phyloP scores from a whole-genome alignment of 2,329 filamentous ascomycete species.

The Knoxdaviesia proteae region DNA sequence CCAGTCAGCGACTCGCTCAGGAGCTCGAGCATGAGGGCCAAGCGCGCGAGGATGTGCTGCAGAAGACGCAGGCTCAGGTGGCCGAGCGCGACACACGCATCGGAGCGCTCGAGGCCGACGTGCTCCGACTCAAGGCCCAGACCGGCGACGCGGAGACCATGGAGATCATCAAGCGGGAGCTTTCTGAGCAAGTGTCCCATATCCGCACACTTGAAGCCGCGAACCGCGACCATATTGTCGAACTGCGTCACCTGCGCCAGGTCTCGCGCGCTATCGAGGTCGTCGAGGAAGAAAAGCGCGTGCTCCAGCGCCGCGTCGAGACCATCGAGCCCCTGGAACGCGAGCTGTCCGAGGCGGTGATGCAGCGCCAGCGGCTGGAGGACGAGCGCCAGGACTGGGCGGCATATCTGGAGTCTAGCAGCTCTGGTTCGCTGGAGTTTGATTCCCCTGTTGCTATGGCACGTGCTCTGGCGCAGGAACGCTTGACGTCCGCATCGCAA shows the following conservation, averaged over 20 bases:
- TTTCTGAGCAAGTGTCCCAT: conserved; percentile 81
- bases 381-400: conserved; percentile 79
- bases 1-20: conserved; percentile 25
- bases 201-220: conserved; percentile 65
- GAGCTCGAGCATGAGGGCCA: conserved; percentile 39
- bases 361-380: conserved; percentile 72
- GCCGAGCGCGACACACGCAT: conserved; percentile 48
- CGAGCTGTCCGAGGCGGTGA: conserved; percentile 57
- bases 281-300: conserved; percentile 85
- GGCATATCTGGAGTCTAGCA: conserved; percentile 44
- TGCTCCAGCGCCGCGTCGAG: conserved; percentile 56
- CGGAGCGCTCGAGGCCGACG: conserved; percentile 60
- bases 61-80: conserved; percentile 44
- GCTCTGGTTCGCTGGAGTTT: conserved; percentile 47
- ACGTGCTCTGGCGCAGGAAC: conserved; percentile 62
- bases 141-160: conserved; percentile 74
- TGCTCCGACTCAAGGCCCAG: conserved; percentile 67
- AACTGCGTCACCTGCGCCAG: conserved; percentile 66
- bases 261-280: conserved; percentile 75
- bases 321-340: conserved; percentile 52
- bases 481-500: conserved; percentile 60
- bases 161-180: conserved; percentile 64
- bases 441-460: conserved; percentile 77
- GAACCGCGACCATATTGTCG: conserved; percentile 58
- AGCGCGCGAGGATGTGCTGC: conserved; percentile 32